Evolutionary conservation across 140 eudicot genomes (phyloP), one percentile per base, ranked within the genome.

Genomic region (Flaveria floridana): DNA sequence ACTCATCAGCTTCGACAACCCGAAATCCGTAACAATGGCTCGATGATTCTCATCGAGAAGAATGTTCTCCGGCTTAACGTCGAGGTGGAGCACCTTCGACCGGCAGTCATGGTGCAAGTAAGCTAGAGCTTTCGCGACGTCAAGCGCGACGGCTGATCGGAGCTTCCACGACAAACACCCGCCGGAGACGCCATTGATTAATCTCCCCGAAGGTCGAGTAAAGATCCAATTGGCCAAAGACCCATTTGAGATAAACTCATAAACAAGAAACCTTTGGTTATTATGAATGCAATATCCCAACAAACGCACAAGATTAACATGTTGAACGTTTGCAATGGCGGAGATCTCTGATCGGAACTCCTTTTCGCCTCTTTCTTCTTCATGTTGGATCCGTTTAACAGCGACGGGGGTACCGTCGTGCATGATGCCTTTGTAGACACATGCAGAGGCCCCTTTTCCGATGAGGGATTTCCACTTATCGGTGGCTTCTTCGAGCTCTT

Each of bases 321-420:
- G 98, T 50, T 92, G 98, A 0, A 92, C 86, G 51, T 96, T 92
- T 0, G 96, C 96, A 59, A 92, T 87, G 2, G 98, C 98, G 4
- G 95, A 89, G 2, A 89, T 92, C 63, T 92, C 98, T 0, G 98
- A 86, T 16, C 85, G 74, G 61, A 92, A 92, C 52, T 81, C 89
- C 77, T 86, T 87, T 23, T 92, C 96, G 0, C 98, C 98, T 0
- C 85, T 76, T 42, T 89, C 98, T 15, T 83, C 86, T 2, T 74
- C 84, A 2, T 85, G 89, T n/a, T 87, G 87, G 74, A 92, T 92
- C 72, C 91, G 44, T 26, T 92, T 92, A 8, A 89, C 96, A 0
- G 98, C 98, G 3, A 92, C 90, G 0, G 74, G 41, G 0, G 95
- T 85, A 0, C 98, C 98, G 46, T 92, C 95, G 56, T 44, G 79